phyloP scores from a whole-genome alignment of 495 filamentous ascomycete species.

The Neurospora cerealis region DNA sequence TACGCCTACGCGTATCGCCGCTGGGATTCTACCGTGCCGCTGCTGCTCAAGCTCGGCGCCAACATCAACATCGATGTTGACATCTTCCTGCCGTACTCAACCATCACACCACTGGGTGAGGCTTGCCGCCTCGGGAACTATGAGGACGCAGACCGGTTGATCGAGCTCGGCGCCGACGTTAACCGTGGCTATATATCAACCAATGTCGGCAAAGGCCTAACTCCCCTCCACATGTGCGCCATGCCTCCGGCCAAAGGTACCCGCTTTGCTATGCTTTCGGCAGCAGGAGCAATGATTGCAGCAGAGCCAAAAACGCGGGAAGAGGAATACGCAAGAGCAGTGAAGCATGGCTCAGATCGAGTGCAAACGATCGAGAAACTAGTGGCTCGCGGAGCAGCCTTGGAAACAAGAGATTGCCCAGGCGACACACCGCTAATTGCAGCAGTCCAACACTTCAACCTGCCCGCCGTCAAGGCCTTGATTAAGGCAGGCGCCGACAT shows the following conservation, averaged over 20 bases:
- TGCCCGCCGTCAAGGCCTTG: conserved; percentile 12
- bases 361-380: conserved; percentile 22
- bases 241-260: conserved; percentile 15
- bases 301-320: background rate
- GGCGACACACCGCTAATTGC: conserved; percentile 24
- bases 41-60: conserved; percentile 23
- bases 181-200: conserved; percentile 15
- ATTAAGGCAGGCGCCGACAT: conserved; percentile 11
- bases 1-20: conserved; percentile 25
- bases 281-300: conserved; percentile 6
- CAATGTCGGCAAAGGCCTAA: conserved; percentile 7
- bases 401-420: conserved; percentile 16
- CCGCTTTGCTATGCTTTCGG: background rate
- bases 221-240: conserved; percentile 23
- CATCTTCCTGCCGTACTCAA: conserved; percentile 23
- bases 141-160: conserved; percentile 18
- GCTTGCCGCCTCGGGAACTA: conserved; percentile 25
- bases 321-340: background rate
- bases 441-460: conserved; percentile 15
- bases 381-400: conserved; percentile 17
- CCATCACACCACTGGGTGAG: conserved; percentile 27
- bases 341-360: background rate
- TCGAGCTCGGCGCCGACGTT: conserved; percentile 24
- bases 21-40: conserved; percentile 20
- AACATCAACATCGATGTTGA: conserved; percentile 21